Evolutionary conservation across 164 flowering plant genomes (phyloP), one percentile per base, ranked within the genome.

Genomic region (Aristolochia fimbriata): DNA sequence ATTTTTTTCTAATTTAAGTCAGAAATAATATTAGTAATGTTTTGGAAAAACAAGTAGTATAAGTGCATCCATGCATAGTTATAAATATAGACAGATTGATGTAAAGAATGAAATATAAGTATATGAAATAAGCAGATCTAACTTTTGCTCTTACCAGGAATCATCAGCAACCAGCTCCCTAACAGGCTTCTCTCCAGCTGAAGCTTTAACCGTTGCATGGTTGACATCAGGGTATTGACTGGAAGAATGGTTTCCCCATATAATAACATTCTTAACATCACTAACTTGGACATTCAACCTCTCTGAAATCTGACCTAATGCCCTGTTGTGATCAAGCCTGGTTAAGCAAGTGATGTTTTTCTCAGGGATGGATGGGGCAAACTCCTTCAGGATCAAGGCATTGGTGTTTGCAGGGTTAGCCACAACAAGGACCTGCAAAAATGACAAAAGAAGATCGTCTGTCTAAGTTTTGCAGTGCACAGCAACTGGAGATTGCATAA

Each of bases 401-500:
- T 93, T 93, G 70, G 99, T 93, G 78, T 93, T 93, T 51, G 99
- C 99, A 8, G 99, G 99, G 73, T 93, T 93, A 41, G 99, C 99
- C 69, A 93, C 97, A 74, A 93, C 99, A 68, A 93, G 58, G 58
- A 93, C 99, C 99, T 93, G 84, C 56, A 68, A 47, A 15, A 21
- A 15, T 15, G 49, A 52, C 12, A 27, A 7, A 37, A 37, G n/a
- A n/a, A 31, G 37, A 31, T 31, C 37, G 7, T 3, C 37, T 31
- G 37, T 3, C 37, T 31, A 3, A 31, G 37, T 31, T 31, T 31
- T 31, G 37, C 37, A 31, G 5, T 3, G 7, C 37, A 37, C 10
- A 37, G 4, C 9, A 6, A 37, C 43, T 37, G 43, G 12, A 31
- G 37, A 37, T 37, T 37, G 43, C 43, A 37, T 37, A 10, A n/a